phyloP scores from a whole-genome alignment of 2,329 filamentous ascomycete genomes.

The Fusarium armeniacum region DNA sequence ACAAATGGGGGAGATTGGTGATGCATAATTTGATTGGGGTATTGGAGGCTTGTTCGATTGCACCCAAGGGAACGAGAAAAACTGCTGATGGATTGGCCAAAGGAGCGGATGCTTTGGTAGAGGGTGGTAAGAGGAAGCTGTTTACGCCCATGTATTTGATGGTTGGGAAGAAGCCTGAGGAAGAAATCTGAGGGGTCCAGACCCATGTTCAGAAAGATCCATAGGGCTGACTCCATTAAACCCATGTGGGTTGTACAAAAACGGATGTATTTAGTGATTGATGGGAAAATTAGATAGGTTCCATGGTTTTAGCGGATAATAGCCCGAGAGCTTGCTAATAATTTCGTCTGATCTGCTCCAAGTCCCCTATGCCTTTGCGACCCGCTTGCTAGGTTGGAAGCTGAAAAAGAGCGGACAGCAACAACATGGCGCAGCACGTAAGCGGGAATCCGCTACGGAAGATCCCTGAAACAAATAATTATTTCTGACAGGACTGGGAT shows the following conservation, averaged over 20 bases:
- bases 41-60: slow-evolving; percentile 78
- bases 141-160: slow-evolving; percentile 94
- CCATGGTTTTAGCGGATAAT: not conserved
- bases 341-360: not conserved
- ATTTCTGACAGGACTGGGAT: not conserved
- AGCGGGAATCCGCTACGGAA: not conserved
- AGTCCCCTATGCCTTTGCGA: not conserved
- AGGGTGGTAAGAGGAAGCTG: slow-evolving; percentile 84
- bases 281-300: not conserved
- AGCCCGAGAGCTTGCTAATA: not conserved
- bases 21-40: slow-evolving; percentile 80
- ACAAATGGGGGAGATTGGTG: slow-evolving; percentile 77
- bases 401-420: slow-evolving; percentile 3
- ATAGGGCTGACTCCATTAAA: slow-evolving; percentile 9
- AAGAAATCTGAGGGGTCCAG: not conserved
- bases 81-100: slow-evolving; percentile 84
- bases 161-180: slow-evolving; percentile 21
- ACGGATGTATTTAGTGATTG: not conserved
- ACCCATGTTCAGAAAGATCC: not conserved
- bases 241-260: not conserved
- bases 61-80: slow-evolving; percentile 85
- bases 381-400: not conserved
- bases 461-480: not conserved
- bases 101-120: slow-evolving; percentile 84
- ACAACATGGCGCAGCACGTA: slow-evolving; percentile 1